Conservation (phyloP, 2,329 filamentous ascomycete species). For the Dactylella cylindrospora region DNA sequence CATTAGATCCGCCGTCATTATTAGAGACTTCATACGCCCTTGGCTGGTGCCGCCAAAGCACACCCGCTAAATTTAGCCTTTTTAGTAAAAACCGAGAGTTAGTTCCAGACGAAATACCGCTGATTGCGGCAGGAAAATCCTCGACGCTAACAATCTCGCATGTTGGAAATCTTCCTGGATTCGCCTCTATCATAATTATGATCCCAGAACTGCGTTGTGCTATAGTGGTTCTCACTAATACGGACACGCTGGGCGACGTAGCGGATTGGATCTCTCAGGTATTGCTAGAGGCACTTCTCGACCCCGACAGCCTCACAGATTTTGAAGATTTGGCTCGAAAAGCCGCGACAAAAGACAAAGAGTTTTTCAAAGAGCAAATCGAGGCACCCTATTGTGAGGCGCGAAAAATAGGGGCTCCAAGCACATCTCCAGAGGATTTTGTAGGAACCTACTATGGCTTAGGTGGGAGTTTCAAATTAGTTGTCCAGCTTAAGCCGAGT, state of each 20-base stretch:
- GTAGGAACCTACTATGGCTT: not conserved
- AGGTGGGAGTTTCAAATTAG: not conserved
- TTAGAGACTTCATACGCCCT: not conserved
- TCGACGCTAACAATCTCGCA: not conserved
- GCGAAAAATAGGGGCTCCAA: not conserved
- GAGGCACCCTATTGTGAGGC: not conserved
- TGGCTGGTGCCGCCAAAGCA: conserved; percentile 1
- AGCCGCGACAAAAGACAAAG: too few relatives aligned
- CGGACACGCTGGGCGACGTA: not conserved
- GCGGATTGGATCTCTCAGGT: conserved; percentile 2
- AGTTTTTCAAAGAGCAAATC: not conserved
- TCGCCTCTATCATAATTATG: not conserved
- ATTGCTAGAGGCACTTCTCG: not conserved
- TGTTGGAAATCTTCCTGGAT: conserved; percentile 3
- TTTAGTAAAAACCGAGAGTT: conserved; percentile 1
- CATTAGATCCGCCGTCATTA: not conserved
- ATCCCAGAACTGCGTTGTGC: not conserved
- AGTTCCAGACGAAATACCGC: not conserved
- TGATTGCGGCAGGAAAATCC: not conserved
- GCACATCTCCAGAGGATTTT: not conserved
- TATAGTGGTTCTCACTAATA: not conserved
- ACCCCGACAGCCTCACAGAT: not conserved
- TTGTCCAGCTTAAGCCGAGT: not conserved
- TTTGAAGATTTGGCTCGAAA: not conserved
- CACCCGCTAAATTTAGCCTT: not conserved